Conservation (phyloP, 768 basidiomycete species). For the Lentinula sp. region DNA sequence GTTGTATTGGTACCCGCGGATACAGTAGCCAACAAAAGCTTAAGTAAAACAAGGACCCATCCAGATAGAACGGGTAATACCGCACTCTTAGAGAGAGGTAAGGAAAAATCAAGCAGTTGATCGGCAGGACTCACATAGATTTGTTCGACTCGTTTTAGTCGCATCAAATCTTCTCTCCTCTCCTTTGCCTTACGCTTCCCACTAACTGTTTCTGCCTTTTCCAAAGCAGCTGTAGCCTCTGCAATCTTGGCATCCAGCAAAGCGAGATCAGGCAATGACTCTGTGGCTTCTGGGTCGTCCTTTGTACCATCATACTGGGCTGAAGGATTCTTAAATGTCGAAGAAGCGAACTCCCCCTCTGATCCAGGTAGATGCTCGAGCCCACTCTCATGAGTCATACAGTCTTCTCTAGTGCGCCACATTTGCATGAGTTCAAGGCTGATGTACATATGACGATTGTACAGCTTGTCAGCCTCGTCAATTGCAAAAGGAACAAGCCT, state of each 20-base stretch:
- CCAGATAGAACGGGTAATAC: conserved; percentile 80
- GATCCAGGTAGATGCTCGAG: conserved; percentile 72
- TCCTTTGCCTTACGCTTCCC: conserved; percentile 63
- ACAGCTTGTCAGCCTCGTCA: conserved; percentile 90
- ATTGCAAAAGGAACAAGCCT: conserved; percentile 91
- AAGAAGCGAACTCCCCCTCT: conserved; percentile 50
- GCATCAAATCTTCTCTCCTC: conserved; percentile 74
- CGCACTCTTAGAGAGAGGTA: conserved; percentile 49
- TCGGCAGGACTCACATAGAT: conserved; percentile 69
- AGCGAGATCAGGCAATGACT: conserved; percentile 68
- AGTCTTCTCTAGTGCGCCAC: conserved; percentile 95
- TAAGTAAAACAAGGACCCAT: conserved; percentile 90
- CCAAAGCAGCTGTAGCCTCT: conserved; percentile 50
- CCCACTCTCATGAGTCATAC: conserved; percentile 90
- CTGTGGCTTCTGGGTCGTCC: conserved; percentile 50
- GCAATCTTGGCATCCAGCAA: conserved; percentile 67
- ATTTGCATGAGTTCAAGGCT: conserved; percentile 87
- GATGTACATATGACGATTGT: conserved; percentile 85
- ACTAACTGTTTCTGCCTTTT: conserved; percentile 38
- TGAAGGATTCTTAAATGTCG: conserved; percentile 32
- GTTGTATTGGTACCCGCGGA: conserved; percentile 69
- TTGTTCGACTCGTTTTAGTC: conserved; percentile 84
- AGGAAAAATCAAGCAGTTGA: background rate
- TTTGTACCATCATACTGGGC: background rate
- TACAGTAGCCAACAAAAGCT: conserved; percentile 88